A percentile compares a stretch with the other conserved stretches of the same genome.
phyloP scores from a whole-genome alignment of 805 yeast genomes.

The Candida taoyuanica region DNA sequence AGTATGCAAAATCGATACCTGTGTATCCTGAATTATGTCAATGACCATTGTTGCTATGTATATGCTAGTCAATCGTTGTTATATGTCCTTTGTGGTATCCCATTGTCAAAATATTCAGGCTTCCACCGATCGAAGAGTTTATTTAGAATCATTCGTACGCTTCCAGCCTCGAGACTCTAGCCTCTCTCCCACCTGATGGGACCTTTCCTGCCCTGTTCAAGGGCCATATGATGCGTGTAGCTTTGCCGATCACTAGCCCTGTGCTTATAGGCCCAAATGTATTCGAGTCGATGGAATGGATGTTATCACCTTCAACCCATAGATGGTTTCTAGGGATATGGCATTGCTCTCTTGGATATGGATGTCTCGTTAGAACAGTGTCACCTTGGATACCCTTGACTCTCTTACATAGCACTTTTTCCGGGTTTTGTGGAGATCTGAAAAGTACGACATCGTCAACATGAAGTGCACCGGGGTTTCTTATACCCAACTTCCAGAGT shows the following conservation, averaged over 20 bases:
- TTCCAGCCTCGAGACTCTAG: slow-evolving; percentile 29
- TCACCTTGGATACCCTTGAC: slow-evolving; percentile 77
- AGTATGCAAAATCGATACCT: too few species aligned
- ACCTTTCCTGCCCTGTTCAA: slow-evolving; percentile 46
- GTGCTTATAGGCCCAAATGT: slow-evolving; percentile 83
- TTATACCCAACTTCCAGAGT: slow-evolving; percentile 59
- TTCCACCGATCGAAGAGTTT: too few species aligned
- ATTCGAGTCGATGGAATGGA: slow-evolving; percentile 80
- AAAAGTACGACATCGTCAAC: slow-evolving; percentile 73
- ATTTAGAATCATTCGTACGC: slow-evolving; percentile 5
- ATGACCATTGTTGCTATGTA: too few species aligned
- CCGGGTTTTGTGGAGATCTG: slow-evolving; percentile 78
- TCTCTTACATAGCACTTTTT: slow-evolving; percentile 70
- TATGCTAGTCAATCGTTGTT: too few species aligned
- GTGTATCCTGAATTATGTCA: too few species aligned
- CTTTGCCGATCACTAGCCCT: slow-evolving; percentile 78
- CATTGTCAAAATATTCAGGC: too few species aligned
- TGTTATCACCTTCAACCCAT: slow-evolving; percentile 95
- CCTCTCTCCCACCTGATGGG: slow-evolving; percentile 51
- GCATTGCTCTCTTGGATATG: slow-evolving; percentile 61
- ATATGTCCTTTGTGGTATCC: too few species aligned
- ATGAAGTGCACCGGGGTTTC: slow-evolving; percentile 40
- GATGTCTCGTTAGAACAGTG: slow-evolving; percentile 51
- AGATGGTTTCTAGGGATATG: slow-evolving; percentile 72
- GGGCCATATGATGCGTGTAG: slow-evolving; percentile 68